Evolutionary conservation across 208 protist species (phyloP).

Genomic region (Pavlovales sp.): DNA sequence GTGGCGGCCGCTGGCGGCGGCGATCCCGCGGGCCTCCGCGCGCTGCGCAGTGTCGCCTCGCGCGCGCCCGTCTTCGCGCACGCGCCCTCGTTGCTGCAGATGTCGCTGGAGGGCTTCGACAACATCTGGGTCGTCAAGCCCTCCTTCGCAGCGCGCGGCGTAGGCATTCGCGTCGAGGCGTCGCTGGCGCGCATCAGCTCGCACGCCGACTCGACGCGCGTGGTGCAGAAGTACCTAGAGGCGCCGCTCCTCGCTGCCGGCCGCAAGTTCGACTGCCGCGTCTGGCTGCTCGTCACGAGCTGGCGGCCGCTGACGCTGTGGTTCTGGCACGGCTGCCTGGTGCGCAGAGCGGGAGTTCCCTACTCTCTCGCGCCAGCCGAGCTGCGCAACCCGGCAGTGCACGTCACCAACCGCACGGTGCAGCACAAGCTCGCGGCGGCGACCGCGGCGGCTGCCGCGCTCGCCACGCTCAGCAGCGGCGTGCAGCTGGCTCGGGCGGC

Average conservation of each 20-base stretch:
- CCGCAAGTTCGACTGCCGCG: conserved; percentile 46
- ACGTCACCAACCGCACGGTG: background rate
- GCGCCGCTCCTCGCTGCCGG: conserved; percentile 20
- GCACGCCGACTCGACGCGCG: background rate
- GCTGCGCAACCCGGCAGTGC: too few relatives aligned
- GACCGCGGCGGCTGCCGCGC: too few relatives aligned
- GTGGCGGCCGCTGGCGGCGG: too few relatives aligned
- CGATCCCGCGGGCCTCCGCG: too few relatives aligned
- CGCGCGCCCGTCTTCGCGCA: background rate
- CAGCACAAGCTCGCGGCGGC: background rate
- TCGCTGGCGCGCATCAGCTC: background rate
- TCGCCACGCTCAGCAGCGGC: background rate
- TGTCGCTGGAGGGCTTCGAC: background rate
- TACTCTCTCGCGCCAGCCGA: background rate
- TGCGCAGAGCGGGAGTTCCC: background rate
- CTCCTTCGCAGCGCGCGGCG: conserved; percentile 6
- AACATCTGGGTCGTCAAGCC: conserved; percentile 38
- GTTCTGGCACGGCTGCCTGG: background rate
- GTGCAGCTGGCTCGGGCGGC: too few relatives aligned
- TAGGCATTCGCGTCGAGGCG: conserved; percentile 4
- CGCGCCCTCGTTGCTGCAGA: background rate
- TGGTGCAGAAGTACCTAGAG: conserved; percentile 42
- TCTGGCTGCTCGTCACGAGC: conserved; percentile 38
- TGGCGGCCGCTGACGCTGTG: conserved; percentile 15
- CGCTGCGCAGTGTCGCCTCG: too few relatives aligned